Conservation (phyloP, 2,329 filamentous ascomycete species). For the Venturia aucupariae region DNA sequence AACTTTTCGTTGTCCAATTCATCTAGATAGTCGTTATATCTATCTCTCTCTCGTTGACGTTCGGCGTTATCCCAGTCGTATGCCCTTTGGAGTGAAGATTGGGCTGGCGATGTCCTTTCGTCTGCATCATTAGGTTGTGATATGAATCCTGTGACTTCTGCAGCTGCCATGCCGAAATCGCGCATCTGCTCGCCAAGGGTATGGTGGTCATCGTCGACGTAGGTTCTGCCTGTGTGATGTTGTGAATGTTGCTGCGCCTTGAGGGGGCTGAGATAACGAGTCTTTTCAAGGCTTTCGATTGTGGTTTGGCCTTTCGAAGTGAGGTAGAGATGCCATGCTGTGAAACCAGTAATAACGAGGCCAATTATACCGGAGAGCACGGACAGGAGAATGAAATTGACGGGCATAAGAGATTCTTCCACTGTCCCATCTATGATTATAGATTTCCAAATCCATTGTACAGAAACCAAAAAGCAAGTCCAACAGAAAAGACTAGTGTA, state of each 20-base stretch:
- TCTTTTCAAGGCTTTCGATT: conserved; percentile 94
- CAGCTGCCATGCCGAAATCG: conserved; percentile 67
- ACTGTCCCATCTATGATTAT: conserved; percentile 62
- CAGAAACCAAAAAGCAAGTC: conserved; percentile 67
- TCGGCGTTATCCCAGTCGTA: conserved; percentile 46
- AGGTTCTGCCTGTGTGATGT: conserved; percentile 37
- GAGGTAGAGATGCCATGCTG: conserved; percentile 81
- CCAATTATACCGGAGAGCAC: conserved; percentile 88
- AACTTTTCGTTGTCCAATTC: conserved; percentile 81
- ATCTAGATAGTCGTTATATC: conserved; percentile 76
- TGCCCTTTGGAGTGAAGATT: conserved; percentile 21
- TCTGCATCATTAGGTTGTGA: conserved; percentile 69
- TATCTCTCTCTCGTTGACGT: conserved; percentile 52
- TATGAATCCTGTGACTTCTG: conserved; percentile 43
- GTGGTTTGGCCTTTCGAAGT: conserved; percentile 77
- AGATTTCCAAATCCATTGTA: conserved; percentile 77
- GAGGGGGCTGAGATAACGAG: conserved; percentile 77
- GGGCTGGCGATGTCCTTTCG: conserved; percentile 36
- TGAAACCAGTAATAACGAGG: conserved; percentile 80
- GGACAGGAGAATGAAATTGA: conserved; percentile 83
- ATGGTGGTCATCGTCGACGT: conserved; percentile 20
- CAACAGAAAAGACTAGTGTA: conserved; percentile 85
- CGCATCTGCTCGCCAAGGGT: conserved; percentile 59
- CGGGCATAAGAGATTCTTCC: conserved; percentile 67
- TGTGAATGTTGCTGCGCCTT: conserved; percentile 53